Base-by-base conservation (phyloP, 306 rosid genomes). In the Cicer bijugum region DNA sequence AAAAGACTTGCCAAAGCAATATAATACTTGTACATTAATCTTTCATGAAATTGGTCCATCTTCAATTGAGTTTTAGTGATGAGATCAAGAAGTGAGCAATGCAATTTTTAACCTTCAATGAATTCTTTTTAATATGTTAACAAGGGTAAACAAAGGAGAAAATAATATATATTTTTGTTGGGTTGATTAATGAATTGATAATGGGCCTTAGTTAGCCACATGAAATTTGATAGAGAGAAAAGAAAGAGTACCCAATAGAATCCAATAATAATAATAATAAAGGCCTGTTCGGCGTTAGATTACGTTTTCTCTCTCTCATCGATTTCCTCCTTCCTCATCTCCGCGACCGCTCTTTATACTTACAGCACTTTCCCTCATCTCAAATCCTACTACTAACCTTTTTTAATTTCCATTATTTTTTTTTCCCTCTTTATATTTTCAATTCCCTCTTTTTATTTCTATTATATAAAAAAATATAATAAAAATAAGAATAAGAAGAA, bases 241-340 rank as follows among this genome's bases (percentile, higher is more conserved):
- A 28, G 5, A 28, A 28, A 28, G 35, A 28, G n/a, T 16, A n/a
- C 28, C 76, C 19, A 53, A 17, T 8, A n/a, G 35, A 51, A 35
- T n/a, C 52, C 9, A 44, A 63, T 44, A 14, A 23, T 2, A 6
- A 23, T 4, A 6, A 4, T 2, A 6, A 23, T 4, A 6, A 4
- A 47, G 71, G 71, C 11, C 75, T 19, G n/a, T 40, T n/a, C 38
- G 28, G 74, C 16, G 62, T 11, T 44, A 46, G 55, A 1, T 8
- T 17, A 17, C n/a, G 0, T 7, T 15, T 40, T 55, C 69, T 63
- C 55, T 46, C 39, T 58, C 66, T 37, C 2, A 44, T n/a, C 71
- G 52, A 58, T 74, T 64, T 67, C 83, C 67, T 80, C 76, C 79
- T 80, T 51, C 80, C 71, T 58, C 83, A 23, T 48, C 68, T 72